Evolutionary conservation across 805 yeast species (phyloP).

Genomic region (Candida odintsovae): DNA sequence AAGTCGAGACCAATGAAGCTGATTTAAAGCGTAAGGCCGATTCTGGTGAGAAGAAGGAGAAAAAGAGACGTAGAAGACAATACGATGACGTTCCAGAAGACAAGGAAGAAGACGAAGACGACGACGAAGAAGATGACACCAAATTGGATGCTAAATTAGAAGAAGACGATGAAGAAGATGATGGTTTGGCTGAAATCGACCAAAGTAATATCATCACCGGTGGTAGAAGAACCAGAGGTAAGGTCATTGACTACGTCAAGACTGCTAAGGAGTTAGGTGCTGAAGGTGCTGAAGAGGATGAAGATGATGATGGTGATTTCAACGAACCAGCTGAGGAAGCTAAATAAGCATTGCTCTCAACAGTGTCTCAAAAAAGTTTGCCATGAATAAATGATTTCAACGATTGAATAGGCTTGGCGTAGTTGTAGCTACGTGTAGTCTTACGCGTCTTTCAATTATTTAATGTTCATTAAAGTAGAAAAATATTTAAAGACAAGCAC

Average conservation of each 20-base stretch:
- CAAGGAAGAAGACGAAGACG: conserved; percentile 42
- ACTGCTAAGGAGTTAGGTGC: conserved; percentile 66
- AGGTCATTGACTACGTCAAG: conserved; percentile 76
- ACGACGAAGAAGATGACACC: conserved; percentile 42
- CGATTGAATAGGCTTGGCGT: not conserved
- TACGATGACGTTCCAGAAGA: conserved; percentile 58
- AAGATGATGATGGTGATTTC: conserved; percentile 46
- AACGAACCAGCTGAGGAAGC: conserved; percentile 29
- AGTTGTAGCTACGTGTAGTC: not conserved
- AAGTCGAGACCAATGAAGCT: conserved; percentile 13
- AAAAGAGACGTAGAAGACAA: conserved; percentile 54
- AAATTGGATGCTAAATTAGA: conserved; percentile 37
- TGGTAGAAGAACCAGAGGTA: conserved; percentile 89
- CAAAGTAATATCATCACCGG: conserved; percentile 75
- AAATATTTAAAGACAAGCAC: not conserved
- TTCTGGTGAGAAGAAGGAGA: conserved; percentile 31
- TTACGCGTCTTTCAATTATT: not conserved
- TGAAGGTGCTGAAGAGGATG: conserved; percentile 34
- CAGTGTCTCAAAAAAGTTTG: not conserved
- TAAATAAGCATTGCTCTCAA: not conserved
- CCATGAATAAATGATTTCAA: not conserved
- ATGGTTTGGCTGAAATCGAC: conserved; percentile 75
- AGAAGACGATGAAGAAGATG: conserved; percentile 62
- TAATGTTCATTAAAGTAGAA: not conserved
- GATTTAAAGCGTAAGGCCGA: conserved; percentile 23